phyloP scores from a whole-genome alignment of 768 basidiomycete genomes.

The Trametes cinnabarina region DNA sequence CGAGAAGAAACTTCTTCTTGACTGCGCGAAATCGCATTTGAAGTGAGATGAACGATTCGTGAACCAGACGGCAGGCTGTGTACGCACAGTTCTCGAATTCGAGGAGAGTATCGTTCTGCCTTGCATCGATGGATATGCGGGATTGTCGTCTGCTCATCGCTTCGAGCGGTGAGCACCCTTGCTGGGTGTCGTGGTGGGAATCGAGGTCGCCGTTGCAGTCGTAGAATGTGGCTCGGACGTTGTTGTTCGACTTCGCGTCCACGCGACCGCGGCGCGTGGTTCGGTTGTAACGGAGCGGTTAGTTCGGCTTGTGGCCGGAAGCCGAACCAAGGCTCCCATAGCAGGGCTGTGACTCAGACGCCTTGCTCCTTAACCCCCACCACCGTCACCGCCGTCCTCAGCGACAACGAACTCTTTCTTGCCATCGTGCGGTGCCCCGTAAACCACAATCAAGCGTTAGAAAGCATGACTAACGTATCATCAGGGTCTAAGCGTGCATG shows the following conservation, averaged over 20 bases:
- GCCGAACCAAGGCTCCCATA: constrained; percentile 1
- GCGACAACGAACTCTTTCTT: constrained; percentile 29
- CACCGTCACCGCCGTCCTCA: constrained; percentile 10
- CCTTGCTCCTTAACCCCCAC: constrained; percentile 6
- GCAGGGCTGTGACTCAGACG: neutral
- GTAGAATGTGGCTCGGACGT: constrained; percentile 14
- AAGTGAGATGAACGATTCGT: constrained; percentile 11
- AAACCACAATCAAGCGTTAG: constrained; percentile 48
- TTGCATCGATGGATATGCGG: constrained; percentile 51
- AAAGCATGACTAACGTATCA: constrained; percentile 74
- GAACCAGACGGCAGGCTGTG: neutral
- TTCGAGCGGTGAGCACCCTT: constrained; percentile 15
- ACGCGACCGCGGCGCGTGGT: constrained; percentile 4
- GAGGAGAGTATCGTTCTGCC: constrained; percentile 76
- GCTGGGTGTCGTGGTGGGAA: neutral
- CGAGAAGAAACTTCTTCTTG: constrained; percentile 89
- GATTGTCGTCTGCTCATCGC: constrained; percentile 41
- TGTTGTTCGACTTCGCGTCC: constrained; percentile 19
- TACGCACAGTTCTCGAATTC: constrained; percentile 84
- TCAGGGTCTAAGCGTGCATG: constrained; percentile 82
- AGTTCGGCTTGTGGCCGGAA: neutral
- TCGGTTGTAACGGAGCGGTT: neutral
- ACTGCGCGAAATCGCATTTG: constrained; percentile 43
- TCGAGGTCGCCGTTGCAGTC: constrained; percentile 10
- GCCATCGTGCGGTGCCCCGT: constrained; percentile 81